phyloP scores from a whole-genome alignment of 345 rosid species.

The Streptanthus diversifolius region DNA sequence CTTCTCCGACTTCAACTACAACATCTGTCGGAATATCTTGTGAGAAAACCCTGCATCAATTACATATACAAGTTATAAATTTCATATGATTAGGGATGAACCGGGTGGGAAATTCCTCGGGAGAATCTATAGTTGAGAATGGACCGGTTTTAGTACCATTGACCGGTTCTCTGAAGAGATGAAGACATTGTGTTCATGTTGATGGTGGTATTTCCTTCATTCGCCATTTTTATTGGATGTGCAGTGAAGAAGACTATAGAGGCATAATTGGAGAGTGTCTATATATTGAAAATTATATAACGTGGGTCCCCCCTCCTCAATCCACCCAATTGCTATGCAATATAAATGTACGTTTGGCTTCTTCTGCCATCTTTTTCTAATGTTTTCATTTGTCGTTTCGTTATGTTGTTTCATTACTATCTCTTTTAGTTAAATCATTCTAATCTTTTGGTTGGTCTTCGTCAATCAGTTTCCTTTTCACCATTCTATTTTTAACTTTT shows the following conservation, averaged over 20 bases:
- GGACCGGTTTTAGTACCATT: slow-evolving; percentile 48
- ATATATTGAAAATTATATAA: slow-evolving; percentile 23
- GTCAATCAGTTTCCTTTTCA: slow-evolving; percentile 17
- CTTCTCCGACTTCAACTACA: slow-evolving; percentile 68
- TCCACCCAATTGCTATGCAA: slow-evolving; percentile 16
- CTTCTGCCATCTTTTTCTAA: not conserved
- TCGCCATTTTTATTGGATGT: slow-evolving; percentile 26
- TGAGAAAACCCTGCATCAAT: slow-evolving; percentile 68
- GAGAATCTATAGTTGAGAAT: not conserved
- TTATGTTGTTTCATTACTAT: slow-evolving; percentile 1
- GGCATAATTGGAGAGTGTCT: slow-evolving; percentile 14
- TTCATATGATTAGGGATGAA: not conserved
- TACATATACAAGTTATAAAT: not conserved
- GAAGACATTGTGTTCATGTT: slow-evolving; percentile 38
- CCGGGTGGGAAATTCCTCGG: not conserved
- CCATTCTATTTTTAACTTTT: not conserved
- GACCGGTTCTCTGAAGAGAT: slow-evolving; percentile 86
- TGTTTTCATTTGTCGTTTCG: slow-evolving; percentile 18
- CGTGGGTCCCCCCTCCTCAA: slow-evolving; percentile 14
- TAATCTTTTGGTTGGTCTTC: slow-evolving; percentile 1
- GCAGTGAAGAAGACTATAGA: slow-evolving; percentile 26
- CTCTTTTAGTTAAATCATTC: not conserved
- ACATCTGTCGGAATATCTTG: slow-evolving; percentile 85
- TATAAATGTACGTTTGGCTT: slow-evolving; percentile 8
- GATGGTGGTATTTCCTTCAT: slow-evolving; percentile 19